Percentiles rank a stretch among this genome's conserved stretches.
Evolutionary conservation across 257 asterid genomes (phyloP).

Genomic region (Petunia secreta): DNA sequence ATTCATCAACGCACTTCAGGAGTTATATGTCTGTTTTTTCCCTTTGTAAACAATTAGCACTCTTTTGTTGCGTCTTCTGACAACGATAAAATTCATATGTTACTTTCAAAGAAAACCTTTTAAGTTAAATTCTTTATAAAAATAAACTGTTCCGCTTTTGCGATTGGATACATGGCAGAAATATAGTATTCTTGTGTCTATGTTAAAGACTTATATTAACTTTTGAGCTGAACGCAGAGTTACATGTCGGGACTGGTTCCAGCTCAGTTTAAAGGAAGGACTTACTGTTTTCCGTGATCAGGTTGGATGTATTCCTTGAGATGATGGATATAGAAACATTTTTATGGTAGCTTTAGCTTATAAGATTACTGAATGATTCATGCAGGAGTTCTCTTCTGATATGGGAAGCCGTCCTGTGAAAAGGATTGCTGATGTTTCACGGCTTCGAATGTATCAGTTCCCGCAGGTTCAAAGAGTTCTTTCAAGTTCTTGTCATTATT

Average conservation of each 20-base stretch:
- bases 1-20: not conserved
- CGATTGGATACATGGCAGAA: not conserved
- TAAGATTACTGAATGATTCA: slow-evolving; percentile 23
- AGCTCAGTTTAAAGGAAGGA: slow-evolving; percentile 98
- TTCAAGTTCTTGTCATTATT: not conserved
- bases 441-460: slow-evolving; percentile 68
- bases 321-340: not conserved
- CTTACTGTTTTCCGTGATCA: slow-evolving; percentile 98
- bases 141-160: not conserved
- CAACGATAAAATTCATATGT: not conserved
- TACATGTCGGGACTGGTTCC: slow-evolving; percentile 99
- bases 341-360: slow-evolving; percentile 9
- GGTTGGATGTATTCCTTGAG: slow-evolving; percentile 45
- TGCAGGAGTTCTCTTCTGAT: slow-evolving; percentile 84
- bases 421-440: slow-evolving; percentile 77
- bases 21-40: not conserved
- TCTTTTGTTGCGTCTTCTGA: not conserved
- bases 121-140: not conserved
- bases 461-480: slow-evolving; percentile 58
- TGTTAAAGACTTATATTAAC: slow-evolving; percentile 25
- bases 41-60: not conserved
- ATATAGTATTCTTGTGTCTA: not conserved
- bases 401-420: slow-evolving; percentile 86
- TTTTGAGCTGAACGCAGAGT: slow-evolving; percentile 61
- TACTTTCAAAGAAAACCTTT: not conserved